Conservation (phyloP, 176 grass and related monocot species). For the Themeda triandra region DNA sequence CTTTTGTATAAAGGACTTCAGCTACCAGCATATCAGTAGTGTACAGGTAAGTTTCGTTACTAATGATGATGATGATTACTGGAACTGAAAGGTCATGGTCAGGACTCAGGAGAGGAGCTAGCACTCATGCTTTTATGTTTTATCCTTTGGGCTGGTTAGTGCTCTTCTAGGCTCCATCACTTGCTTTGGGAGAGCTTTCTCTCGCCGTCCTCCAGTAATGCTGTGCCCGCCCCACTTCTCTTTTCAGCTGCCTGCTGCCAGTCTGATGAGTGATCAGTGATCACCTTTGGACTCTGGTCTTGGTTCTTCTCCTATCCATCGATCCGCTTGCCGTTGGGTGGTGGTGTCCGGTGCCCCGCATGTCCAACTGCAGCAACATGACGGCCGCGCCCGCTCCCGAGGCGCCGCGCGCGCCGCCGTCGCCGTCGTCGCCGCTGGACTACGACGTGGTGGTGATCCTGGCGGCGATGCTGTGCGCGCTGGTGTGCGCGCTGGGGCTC, state of each 20-base stretch:
- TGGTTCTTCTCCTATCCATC: background rate
- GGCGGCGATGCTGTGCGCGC: slow-evolving; percentile 77
- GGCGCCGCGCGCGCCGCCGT: background rate
- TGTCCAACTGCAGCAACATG: slow-evolving; percentile 16
- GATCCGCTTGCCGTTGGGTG: background rate
- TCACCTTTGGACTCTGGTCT: background rate
- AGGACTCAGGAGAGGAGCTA: background rate
- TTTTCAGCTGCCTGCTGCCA: background rate
- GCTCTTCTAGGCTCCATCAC: background rate
- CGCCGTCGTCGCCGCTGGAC: slow-evolving; percentile 37
- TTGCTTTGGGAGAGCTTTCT: background rate
- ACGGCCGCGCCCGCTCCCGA: background rate
- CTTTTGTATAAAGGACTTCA: background rate
- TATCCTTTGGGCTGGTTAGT: background rate
- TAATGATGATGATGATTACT: background rate
- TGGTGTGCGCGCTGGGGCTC: slow-evolving; percentile 70
- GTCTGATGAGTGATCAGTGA: background rate
- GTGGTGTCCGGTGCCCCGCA: background rate
- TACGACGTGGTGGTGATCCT: slow-evolving; percentile 78
- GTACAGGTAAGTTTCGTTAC: background rate
- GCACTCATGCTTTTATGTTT: background rate
- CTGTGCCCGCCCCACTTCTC: background rate
- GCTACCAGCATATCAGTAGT: background rate
- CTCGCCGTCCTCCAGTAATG: background rate
- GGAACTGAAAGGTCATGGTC: background rate